phyloP scores from a whole-genome alignment of 768 basidiomycete genomes.

The Russula earlei region DNA sequence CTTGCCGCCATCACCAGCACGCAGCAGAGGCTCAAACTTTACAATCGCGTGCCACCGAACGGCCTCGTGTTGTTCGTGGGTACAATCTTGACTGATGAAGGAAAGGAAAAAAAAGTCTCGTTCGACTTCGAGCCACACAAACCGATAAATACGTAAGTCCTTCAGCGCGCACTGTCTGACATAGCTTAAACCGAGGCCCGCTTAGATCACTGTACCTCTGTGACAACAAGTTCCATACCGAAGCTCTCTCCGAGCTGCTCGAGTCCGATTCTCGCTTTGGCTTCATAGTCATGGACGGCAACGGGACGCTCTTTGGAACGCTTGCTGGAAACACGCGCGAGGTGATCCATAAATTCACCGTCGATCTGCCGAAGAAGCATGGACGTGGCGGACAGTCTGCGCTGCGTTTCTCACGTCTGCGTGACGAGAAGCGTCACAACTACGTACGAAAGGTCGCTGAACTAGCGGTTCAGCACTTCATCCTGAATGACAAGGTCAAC shows the following conservation, averaged over 20 bases:
- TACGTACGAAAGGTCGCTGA: slow-evolving; percentile 99
- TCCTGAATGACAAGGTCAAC: slow-evolving; percentile 97
- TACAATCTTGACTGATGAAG: slow-evolving; percentile 95
- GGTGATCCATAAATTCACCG: slow-evolving; percentile 95
- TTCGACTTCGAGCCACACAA: slow-evolving; percentile 99
- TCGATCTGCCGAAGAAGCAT: slow-evolving; percentile 99
- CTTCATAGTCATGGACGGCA: slow-evolving; percentile 99
- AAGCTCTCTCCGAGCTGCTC: slow-evolving; percentile 90
- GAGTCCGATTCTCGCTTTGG: slow-evolving; percentile 97
- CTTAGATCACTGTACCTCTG: slow-evolving; percentile 91
- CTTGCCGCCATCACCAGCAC: slow-evolving; percentile 97
- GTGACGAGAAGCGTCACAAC: slow-evolving; percentile 99
- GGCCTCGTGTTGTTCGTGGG: slow-evolving; percentile 97
- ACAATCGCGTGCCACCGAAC: slow-evolving; percentile 92
- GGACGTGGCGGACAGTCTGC: slow-evolving; percentile 99
- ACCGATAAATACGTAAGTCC: slow-evolving; percentile 90
- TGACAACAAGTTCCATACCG: slow-evolving; percentile 99
- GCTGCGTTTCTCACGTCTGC: slow-evolving; percentile 97
- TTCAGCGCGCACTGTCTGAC: neutral
- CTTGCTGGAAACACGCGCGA: slow-evolving; percentile 96
- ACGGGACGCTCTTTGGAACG: slow-evolving; percentile 92
- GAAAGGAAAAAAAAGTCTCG: slow-evolving; percentile 98
- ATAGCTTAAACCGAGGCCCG: neutral
- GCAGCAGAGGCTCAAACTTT: slow-evolving; percentile 93
- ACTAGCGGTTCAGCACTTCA: slow-evolving; percentile 93